These are phyloP conservation scores for Curvularia hawaiiensis DNA, from an alignment of 2,329 filamentous ascomycete species.

Conservation along the genomic window DNA sequence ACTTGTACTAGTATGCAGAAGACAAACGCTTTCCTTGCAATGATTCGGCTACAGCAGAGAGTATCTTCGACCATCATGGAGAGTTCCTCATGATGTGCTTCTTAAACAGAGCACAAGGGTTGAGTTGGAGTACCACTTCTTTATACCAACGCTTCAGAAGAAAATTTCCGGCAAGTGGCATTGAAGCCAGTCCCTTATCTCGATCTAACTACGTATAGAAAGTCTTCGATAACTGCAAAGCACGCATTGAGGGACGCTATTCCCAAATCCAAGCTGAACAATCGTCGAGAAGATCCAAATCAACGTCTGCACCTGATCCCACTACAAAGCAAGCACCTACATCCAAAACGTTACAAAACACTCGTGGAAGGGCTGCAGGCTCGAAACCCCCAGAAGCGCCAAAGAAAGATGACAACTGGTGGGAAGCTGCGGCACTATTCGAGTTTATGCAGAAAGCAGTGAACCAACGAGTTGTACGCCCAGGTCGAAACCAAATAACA, in stretches of 20 bases:
- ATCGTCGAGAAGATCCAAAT: conserved; percentile 13
- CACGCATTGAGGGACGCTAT: conserved; percentile 38
- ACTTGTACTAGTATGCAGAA: conserved; percentile 42
- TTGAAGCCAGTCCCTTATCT: background rate
- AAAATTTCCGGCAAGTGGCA: conserved; percentile 42
- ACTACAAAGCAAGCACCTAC: conserved; percentile 7
- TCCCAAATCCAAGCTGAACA: conserved; percentile 21
- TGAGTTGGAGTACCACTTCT: conserved; percentile 52
- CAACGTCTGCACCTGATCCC: conserved; percentile 12
- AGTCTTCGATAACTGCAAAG: conserved; percentile 40
- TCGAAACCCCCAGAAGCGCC: conserved; percentile 25
- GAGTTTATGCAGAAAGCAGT: conserved; percentile 49
- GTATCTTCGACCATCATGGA: conserved; percentile 44
- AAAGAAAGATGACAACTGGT: conserved; percentile 49
- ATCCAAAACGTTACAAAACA: conserved; percentile 6
- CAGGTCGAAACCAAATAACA: conserved; percentile 40
- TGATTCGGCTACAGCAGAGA: conserved; percentile 30
- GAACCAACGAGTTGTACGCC: conserved; percentile 37
- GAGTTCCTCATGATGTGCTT: conserved; percentile 55
- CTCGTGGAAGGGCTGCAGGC: conserved; percentile 12
- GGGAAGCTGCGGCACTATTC: conserved; percentile 45
- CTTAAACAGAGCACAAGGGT: conserved; percentile 50
- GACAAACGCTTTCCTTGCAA: conserved; percentile 36
- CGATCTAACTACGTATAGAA: conserved; percentile 26
- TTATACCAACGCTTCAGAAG: conserved; percentile 50